Base-by-base conservation (phyloP, 2,329 filamentous ascomycete species). In the Neophaeococcomyces mojaviensis region DNA sequence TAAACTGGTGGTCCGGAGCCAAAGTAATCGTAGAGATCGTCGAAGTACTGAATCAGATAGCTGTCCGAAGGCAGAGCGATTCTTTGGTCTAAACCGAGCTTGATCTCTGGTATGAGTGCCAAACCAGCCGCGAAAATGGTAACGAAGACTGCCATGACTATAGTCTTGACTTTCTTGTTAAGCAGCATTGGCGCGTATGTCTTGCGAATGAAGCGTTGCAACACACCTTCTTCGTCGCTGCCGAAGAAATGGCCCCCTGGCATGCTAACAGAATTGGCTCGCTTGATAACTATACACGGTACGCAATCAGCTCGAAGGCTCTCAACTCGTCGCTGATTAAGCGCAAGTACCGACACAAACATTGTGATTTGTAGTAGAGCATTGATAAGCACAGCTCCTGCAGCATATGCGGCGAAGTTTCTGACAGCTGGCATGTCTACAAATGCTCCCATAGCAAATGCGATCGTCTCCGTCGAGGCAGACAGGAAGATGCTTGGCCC, bases 361-460 rank as follows among this genome's bases (percentile, higher is more conserved):
- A 97, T 90, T 1, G 94, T 98, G 55, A 97, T 84, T 64, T 98
- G 92, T 4, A 98, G 71, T n/a, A 97, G 64, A 0, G 94, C 94
- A 61, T 98, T 98, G 73, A 98, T 90, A 57, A 97, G 82, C 9
- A 98, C 92, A 9, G 92, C 92, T 41, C 92, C 92, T 2, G 92
- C 89, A 10, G 92, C 92, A 62, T 98, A 98, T 2, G 90, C 82
- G 13, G 92, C 94, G 66, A 98, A 98, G 66, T 98, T 98, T 52
- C 88, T 81, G 35, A 98, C 94, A 2, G 92, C 92, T 13, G 94
- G 92, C 92, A 98, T 98, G 39, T 89, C 89, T 5, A 96, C 94
- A 50, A 92, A 90, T 34, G 88, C 86, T 10, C 92, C 92, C 9
- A 98, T 76, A 1, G 88, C 84, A 64, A 98, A 98, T 2, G 90